Evolutionary conservation across 1,139 yeast species (phyloP), one percentile per base, ranked within the genome.

Genomic region (Yamadazyma blattariae): DNA sequence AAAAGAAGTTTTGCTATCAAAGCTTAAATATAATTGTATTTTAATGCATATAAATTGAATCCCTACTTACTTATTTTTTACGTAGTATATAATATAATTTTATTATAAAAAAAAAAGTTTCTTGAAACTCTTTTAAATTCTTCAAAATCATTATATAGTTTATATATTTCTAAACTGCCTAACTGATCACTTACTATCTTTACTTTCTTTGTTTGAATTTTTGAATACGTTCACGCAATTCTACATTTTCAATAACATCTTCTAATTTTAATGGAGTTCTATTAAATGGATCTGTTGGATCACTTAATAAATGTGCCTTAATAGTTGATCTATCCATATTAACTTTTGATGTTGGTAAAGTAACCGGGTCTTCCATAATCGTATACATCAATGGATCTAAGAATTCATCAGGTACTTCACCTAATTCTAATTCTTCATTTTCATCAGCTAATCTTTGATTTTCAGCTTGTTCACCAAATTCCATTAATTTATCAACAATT

Each of bases 1-100:
- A 90, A 84, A 77, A 89, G 96, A 85, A 85, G 85, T 77, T 92
- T 77, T 75, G 97, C 97, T 71, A 86, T 92, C 78, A 90, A 90
- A 84, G 97, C 97, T 77, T 90, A 85, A 23, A 23, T 23, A 27
- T 27, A 27, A 35, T 31, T 30, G 34, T 34, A 26, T 34, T 34
- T 29, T 29, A 25, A n/a, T 15, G 5, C 27, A 20, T 27, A 19
- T 13, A 12, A 10, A 11, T 23, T 23, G 17, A 13, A 20, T 20
- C 6, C 22, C 23, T 19, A 19, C 22, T 5, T 28, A 14, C 18
- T 33, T 21, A 34, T 27, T 15, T n/a, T n/a, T n/a, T n/a, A n/a
- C n/a, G n/a, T n/a, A n/a, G n/a, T n/a, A n/a, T n/a, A n/a, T n/a
- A n/a, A n/a, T n/a, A n/a, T n/a, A n/a, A n/a, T n/a, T n/a, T n/a